These are phyloP conservation scores for Saururus chinensis DNA, from an alignment of 164 flowering plant genomes.

Conservation along the genomic window DNA sequence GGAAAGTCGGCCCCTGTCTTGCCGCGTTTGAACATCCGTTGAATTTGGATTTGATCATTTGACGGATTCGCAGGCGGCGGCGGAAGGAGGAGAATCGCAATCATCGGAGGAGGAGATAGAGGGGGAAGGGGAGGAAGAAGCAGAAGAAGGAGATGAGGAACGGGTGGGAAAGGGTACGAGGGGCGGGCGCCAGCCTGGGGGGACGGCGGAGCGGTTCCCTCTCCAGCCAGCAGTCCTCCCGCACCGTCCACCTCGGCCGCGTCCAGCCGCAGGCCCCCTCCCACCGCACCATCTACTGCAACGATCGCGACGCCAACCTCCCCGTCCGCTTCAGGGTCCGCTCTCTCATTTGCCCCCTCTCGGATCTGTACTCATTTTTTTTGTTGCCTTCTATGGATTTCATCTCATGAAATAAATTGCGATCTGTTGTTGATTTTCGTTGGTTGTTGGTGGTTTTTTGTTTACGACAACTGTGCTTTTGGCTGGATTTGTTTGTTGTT, in stretches of 20 bases:
- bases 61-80: too few species aligned
- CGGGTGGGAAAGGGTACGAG: slow-evolving; percentile 35
- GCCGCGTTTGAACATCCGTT: too few species aligned
- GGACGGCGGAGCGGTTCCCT: slow-evolving; percentile 1
- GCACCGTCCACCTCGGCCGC: slow-evolving; percentile 63
- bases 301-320: slow-evolving; percentile 72
- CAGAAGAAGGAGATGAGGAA: slow-evolving; percentile 14
- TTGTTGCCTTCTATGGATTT: background rate
- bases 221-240: slow-evolving; percentile 19
- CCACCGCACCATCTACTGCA: slow-evolving; percentile 69
- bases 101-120: too few species aligned
- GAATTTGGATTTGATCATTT: too few species aligned
- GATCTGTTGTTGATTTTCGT: background rate
- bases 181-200: slow-evolving; percentile 18
- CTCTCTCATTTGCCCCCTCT: background rate
- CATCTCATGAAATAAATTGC: background rate
- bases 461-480: too few species aligned
- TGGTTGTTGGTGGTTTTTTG: too few species aligned
- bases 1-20: too few species aligned
- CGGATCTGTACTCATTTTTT: background rate
- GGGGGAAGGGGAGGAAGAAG: too few species aligned
- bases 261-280: slow-evolving; percentile 88
- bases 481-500: too few species aligned
- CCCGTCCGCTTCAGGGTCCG: slow-evolving; percentile 74
- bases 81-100: too few species aligned